Conservation (phyloP, 148 eudicot species). For the Spergularia marina region DNA sequence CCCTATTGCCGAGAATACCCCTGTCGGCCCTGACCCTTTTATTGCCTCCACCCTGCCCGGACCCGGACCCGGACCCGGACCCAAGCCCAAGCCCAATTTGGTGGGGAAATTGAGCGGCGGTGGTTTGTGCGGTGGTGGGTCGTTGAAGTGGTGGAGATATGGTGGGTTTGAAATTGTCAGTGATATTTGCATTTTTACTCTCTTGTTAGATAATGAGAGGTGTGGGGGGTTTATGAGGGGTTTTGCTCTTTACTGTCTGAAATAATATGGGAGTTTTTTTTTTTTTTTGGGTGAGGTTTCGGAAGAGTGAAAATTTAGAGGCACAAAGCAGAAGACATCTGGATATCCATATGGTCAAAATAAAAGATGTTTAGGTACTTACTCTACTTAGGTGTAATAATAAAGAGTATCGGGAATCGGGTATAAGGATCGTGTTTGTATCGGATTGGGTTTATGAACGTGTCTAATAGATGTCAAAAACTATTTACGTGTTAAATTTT, state of each 20-base stretch:
- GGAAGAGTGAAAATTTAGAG: too few relatives aligned
- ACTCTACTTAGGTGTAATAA: too few relatives aligned
- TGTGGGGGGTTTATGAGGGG: conserved; percentile 23
- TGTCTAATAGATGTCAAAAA: too few relatives aligned
- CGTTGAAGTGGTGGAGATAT: conserved; percentile 25
- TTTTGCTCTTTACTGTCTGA: neutral
- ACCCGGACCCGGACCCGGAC: conserved; percentile 20
- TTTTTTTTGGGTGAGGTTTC: too few relatives aligned
- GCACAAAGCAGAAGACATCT: too few relatives aligned
- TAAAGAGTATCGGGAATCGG: too few relatives aligned
- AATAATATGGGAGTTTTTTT: too few relatives aligned
- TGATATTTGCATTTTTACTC: conserved; percentile 38
- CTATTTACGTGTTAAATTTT: too few relatives aligned
- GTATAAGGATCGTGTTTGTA: too few relatives aligned
- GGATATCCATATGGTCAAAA: too few relatives aligned
- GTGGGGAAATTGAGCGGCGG: neutral
- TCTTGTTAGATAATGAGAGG: neutral
- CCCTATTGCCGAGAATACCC: conserved; percentile 65
- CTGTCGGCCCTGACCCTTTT: conserved; percentile 37
- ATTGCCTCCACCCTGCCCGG: conserved; percentile 16
- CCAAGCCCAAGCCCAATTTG: conserved; percentile 2
- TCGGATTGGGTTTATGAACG: too few relatives aligned
- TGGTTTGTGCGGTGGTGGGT: conserved; percentile 17
- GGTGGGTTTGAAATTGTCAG: conserved; percentile 35
- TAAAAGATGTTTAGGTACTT: too few relatives aligned